phyloP scores from a whole-genome alignment of 2,329 filamentous ascomycete species.

The Pseudogymnoascus sp. region DNA sequence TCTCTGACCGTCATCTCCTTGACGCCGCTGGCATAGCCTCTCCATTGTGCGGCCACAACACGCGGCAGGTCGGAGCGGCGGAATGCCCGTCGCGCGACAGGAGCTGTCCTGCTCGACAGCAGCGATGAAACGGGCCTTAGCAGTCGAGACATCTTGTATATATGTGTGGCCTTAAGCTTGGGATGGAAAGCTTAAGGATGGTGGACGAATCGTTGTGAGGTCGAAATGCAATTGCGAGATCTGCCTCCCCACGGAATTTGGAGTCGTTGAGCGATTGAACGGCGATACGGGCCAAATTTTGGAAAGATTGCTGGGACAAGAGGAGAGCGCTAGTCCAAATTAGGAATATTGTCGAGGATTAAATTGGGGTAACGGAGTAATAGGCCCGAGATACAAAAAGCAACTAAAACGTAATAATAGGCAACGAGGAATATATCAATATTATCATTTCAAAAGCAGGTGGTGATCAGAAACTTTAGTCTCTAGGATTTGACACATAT shows the following conservation, averaged over 20 bases:
- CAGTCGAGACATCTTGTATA: constrained; percentile 41
- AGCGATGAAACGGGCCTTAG: constrained; percentile 58
- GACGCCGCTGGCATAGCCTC: constrained; percentile 37
- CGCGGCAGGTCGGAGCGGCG: constrained; percentile 35
- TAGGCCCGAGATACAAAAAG: constrained; percentile 1
- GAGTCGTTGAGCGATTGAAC: constrained; percentile 10
- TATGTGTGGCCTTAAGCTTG: background rate
- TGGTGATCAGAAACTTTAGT: background rate
- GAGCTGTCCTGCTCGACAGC: constrained; percentile 46
- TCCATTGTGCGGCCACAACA: constrained; percentile 27
- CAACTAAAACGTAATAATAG: background rate
- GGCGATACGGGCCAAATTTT: constrained; percentile 7
- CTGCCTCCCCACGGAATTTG: constrained; percentile 9
- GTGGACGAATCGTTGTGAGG: constrained; percentile 9
- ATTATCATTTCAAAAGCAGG: background rate
- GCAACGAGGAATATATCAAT: background rate
- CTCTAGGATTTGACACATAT: constrained; percentile 4
- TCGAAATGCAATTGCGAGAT: constrained; percentile 9
- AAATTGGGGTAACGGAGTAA: constrained; percentile 5
- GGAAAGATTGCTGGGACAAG: constrained; percentile 9
- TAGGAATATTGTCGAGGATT: constrained; percentile 6
- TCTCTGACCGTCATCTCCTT: constrained; percentile 98
- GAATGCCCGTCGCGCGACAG: constrained; percentile 46
- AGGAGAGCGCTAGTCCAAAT: constrained; percentile 1
- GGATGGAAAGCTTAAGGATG: background rate